phyloP scores from a whole-genome alignment of 495 filamentous ascomycete genomes.

The Tuber magnatum region DNA sequence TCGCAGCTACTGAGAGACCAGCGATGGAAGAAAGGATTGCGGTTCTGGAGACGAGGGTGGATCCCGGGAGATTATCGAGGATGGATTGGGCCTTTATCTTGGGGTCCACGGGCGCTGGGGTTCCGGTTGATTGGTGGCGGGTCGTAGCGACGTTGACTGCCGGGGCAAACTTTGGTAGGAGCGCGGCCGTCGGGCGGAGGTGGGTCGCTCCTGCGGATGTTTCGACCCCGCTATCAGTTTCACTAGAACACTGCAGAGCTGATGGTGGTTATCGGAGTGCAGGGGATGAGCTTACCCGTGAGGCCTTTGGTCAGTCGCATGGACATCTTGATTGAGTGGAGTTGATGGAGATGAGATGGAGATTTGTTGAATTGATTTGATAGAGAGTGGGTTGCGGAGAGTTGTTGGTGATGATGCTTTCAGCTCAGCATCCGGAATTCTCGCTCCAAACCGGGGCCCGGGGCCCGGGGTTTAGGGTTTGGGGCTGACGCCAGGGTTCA shows the following conservation, averaged over 20 bases:
- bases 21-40: conserved; percentile 90
- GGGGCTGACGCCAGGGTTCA: conserved; percentile 11
- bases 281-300: conserved; percentile 26
- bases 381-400: conserved; percentile 6
- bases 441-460: conserved; percentile 9
- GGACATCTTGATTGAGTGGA: conserved; percentile 34
- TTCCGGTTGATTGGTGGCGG: conserved; percentile 68
- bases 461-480: conserved; percentile 25
- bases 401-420: conserved; percentile 20
- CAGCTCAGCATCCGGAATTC: conserved; percentile 21
- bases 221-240: conserved; percentile 18
- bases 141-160: conserved; percentile 52
- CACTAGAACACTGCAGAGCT: neutral
- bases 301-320: conserved; percentile 40
- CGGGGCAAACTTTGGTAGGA: conserved; percentile 54
- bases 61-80: conserved; percentile 79
- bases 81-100: conserved; percentile 93
- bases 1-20: conserved; percentile 83
- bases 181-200: conserved; percentile 55
- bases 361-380: conserved; percentile 11
- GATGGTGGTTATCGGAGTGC: conserved; percentile 4
- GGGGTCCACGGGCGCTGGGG: conserved; percentile 60
- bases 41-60: conserved; percentile 81
- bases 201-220: conserved; percentile 67
- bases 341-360: conserved; percentile 10